Evolutionary conservation across 2,329 filamentous ascomycete species (phyloP).

Genomic region (Pseudogymnoascus sp.): DNA sequence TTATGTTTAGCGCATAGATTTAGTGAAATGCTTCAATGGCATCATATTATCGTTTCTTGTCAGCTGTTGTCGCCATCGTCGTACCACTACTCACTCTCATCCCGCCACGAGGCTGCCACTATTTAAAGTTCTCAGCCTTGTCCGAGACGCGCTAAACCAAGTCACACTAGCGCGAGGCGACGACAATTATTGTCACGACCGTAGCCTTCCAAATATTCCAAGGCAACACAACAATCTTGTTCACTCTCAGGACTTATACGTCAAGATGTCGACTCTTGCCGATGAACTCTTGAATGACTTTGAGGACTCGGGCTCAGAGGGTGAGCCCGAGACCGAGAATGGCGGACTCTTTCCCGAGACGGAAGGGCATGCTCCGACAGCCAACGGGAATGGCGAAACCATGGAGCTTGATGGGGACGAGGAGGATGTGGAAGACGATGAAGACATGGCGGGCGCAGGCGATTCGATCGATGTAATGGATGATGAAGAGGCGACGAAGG

Average conservation of each 20-base stretch:
- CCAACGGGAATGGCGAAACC: conserved; percentile 25
- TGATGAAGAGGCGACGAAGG: conserved; percentile 64
- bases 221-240: conserved; percentile 3
- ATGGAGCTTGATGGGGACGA: conserved; percentile 57
- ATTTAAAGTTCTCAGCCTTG: background rate
- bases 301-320: conserved; percentile 75
- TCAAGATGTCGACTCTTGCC: conserved; percentile 75
- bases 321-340: conserved; percentile 52
- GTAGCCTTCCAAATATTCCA: conserved; percentile 13
- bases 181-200: conserved; percentile 8
- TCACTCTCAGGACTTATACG: conserved; percentile 7
- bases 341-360: conserved; percentile 38
- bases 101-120: background rate
- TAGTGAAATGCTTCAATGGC: background rate
- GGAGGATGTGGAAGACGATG: conserved; percentile 54
- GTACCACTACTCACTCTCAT: background rate
- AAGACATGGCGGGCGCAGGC: conserved; percentile 44
- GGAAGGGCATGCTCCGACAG: conserved; percentile 26
- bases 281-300: conserved; percentile 92
- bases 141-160: conserved; percentile 5
- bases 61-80: background rate
- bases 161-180: background rate
- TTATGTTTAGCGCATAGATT: background rate
- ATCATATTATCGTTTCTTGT: background rate
- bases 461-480: conserved; percentile 45